Conservation (phyloP, 192 early-diverging fungal genomes). For the Coemansia sp. region DNA sequence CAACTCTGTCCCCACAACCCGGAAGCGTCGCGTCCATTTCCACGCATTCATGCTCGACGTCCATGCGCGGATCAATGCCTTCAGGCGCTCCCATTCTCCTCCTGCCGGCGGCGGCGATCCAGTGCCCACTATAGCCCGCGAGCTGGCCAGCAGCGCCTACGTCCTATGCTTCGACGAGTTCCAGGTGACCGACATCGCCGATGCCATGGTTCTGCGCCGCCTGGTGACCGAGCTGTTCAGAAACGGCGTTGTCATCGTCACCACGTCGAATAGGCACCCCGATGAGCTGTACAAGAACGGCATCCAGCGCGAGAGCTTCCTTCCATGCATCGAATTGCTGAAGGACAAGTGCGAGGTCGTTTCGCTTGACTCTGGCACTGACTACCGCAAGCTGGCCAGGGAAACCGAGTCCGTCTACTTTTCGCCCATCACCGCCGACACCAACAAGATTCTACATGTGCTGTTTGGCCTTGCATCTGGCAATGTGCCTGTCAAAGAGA, state of each 20-base stretch:
- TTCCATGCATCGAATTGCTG: constrained; percentile 88
- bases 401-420: constrained; percentile 69
- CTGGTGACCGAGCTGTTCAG: constrained; percentile 81
- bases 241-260: constrained; percentile 84
- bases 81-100: constrained; percentile 56
- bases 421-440: constrained; percentile 57
- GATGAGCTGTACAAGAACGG: constrained; percentile 95
- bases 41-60: constrained; percentile 98
- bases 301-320: constrained; percentile 87
- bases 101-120: constrained; percentile 68
- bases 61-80: constrained; percentile 69
- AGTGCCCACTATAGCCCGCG: constrained; percentile 69
- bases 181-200: constrained; percentile 93
- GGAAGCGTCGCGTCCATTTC: constrained; percentile 91
- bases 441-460: constrained; percentile 36
- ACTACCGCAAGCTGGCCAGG: constrained; percentile 76
- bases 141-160: constrained; percentile 77
- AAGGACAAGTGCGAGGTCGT: constrained; percentile 80
- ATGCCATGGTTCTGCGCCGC: constrained; percentile 90
- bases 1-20: constrained; percentile 64
- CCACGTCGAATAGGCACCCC: constrained; percentile 92
- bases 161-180: constrained; percentile 97
- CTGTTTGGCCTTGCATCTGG: constrained; percentile 38
- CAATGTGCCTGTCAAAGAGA: constrained; percentile 11
- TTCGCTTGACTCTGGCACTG: constrained; percentile 84